Evolutionary conservation across 345 rosid genomes (phyloP), one percentile per base, ranked within the genome.

Genomic region (Fremontodendron californicum): DNA sequence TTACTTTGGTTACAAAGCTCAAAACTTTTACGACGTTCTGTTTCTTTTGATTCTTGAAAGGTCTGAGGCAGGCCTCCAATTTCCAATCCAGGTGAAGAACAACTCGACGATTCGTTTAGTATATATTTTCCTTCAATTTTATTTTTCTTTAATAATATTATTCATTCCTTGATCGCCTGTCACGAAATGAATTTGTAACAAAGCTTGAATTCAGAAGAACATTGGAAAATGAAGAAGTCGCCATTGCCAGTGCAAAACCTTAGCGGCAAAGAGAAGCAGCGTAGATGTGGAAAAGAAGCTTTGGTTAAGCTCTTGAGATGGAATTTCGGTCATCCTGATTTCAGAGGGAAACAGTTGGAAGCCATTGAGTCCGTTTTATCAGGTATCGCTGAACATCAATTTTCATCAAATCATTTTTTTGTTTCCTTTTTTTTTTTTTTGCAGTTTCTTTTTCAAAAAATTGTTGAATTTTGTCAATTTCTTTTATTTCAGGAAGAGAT

Each of bases 281-380:
- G 40, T 23, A 46, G 76, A 7, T 78, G 65, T 39, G 92, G 87
- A 19, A 93, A 86, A 80, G 98, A 93, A 78, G 84, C 85, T 48
- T 75, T 92, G 65, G 94, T 90, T 87, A 93, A 93, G 90, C 93
- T 96, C 45, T 78, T 93, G 84, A 73, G 99, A 82, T 91, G 98
- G 98, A 96, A 96, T 87, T 95, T 96, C 73, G 98, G 98, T 66
- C 84, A 93, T 81, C 79, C 87, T 13, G 91, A 96, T 79, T 93
- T 90, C 74, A 86, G 94, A 84, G 99, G 90, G 84, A 93, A 86
- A 80, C 99, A 96, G 66, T 67, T 96, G 74, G 97, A 93, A 35
- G 99, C 96, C 52, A 96, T 93, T 76, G 86, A 96, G 83, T 89
- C 99, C 57, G 94, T 90, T 73, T 76, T 93, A 70, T 92, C 94